A percentile compares a stretch with the other conserved stretches of the same genome.
Conservation (phyloP, 2,329 filamentous ascomycete genomes). For the Polychaeton citri region DNA sequence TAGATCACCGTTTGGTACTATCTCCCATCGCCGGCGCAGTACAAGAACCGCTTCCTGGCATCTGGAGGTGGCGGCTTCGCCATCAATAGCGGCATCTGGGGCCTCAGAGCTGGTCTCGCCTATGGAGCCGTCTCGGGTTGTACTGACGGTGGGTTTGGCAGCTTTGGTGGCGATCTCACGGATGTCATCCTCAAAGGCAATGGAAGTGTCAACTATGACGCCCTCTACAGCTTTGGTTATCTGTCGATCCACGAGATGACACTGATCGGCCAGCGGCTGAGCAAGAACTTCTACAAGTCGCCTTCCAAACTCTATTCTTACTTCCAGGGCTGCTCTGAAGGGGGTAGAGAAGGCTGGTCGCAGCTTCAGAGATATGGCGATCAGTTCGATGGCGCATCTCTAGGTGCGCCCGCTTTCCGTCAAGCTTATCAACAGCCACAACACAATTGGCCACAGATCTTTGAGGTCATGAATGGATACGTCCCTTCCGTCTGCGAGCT, state of each 20-base stretch:
- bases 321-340: constrained; percentile 43
- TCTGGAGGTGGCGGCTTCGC: constrained; percentile 33
- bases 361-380: constrained; percentile 40
- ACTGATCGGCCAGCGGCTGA: constrained; percentile 32
- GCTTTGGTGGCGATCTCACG: constrained; percentile 19
- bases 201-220: constrained; percentile 39
- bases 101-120: constrained; percentile 21
- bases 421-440: constrained; percentile 34
- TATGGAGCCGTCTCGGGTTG: constrained; percentile 36
- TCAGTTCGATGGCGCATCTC: constrained; percentile 34
- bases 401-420: constrained; percentile 36
- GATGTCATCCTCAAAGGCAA: constrained; percentile 23
- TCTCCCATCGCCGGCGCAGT: constrained; percentile 30
- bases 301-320: constrained; percentile 29
- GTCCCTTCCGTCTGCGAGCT: constrained; percentile 34
- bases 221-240: constrained; percentile 38
- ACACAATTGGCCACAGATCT: constrained; percentile 27
- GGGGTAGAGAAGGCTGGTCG: constrained; percentile 35
- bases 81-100: constrained; percentile 17
- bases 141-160: constrained; percentile 39
- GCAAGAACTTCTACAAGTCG: constrained; percentile 25
- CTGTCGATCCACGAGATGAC: constrained; percentile 40
- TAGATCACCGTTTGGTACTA: constrained; percentile 25
- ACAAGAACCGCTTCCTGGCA: constrained; percentile 34
- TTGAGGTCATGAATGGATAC: constrained; percentile 29